Conservation (phyloP, 306 rosid genomes). For the Cajanus cajan region DNA sequence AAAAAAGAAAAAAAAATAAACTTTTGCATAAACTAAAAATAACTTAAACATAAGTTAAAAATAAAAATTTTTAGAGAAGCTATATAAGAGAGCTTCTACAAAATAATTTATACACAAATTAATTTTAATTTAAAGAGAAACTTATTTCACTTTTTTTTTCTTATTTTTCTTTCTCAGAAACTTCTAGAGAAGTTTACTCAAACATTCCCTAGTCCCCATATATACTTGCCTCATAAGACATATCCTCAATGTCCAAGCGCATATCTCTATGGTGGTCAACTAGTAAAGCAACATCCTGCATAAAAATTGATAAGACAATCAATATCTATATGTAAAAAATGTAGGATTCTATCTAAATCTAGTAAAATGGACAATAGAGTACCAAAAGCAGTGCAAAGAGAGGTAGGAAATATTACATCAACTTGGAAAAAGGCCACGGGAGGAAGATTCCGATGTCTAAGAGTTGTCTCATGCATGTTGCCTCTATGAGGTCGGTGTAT, state of each 20-base stretch:
- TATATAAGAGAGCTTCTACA: no score
- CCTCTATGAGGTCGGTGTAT: conserved; percentile 62
- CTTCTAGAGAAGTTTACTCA: no score
- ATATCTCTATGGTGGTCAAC: conserved; percentile 69
- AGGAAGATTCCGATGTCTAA: conserved; percentile 57
- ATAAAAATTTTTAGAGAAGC: no score
- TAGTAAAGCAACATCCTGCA: conserved; percentile 61
- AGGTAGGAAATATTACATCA: conserved; percentile 56
- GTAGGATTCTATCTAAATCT: background rate
- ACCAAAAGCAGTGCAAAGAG: background rate
- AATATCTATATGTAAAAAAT: background rate
- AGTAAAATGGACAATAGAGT: background rate
- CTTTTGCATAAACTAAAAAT: no score
- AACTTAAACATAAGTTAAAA: no score
- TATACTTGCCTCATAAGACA: conserved; percentile 72
- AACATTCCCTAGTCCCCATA: no score
- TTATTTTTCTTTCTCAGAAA: no score
- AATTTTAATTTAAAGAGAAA: no score
- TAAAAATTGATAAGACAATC: conserved; percentile 10
- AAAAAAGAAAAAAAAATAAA: no score
- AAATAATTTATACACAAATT: no score
- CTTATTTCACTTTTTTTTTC: no score
- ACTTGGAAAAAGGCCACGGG: conserved; percentile 65
- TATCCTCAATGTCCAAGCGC: conserved; percentile 81
- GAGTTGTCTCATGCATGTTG: conserved; percentile 46